These are phyloP conservation scores for Hymenoscyphus fraxineus DNA, from an alignment of 2,329 filamentous ascomycete species.

Conservation along the genomic window DNA sequence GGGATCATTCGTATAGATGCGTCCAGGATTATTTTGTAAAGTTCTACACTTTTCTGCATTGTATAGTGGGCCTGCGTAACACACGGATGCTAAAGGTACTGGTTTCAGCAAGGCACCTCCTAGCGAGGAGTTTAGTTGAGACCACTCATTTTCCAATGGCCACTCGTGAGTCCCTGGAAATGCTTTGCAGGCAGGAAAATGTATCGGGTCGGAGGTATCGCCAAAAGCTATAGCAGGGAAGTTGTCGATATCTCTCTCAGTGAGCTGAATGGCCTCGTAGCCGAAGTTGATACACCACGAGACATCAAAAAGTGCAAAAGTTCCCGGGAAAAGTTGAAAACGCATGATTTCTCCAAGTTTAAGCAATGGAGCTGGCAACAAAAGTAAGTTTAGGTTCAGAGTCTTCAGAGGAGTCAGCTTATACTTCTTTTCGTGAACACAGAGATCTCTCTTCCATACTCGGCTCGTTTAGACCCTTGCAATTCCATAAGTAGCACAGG, in stretches of 20 bases:
- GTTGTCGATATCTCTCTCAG: conserved; percentile 13
- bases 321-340: not conserved
- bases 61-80: conserved; percentile 36
- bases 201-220: conserved; percentile 39
- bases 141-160: conserved; percentile 46
- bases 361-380: not conserved
- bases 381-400: not conserved
- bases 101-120: conserved; percentile 42
- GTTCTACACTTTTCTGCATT: conserved; percentile 35
- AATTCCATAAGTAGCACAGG: not conserved
- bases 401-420: not conserved
- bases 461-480: not conserved
- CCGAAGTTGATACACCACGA: conserved; percentile 14
- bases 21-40: conserved; percentile 22
- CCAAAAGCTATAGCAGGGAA: conserved; percentile 19
- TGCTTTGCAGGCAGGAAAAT: conserved; percentile 14
- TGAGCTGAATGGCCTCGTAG: conserved; percentile 20
- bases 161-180: conserved; percentile 34
- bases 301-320: not conserved
- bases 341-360: not conserved
- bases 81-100: conserved; percentile 42
- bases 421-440: not conserved
- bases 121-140: conserved; percentile 43
- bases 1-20: conserved; percentile 33
- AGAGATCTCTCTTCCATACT: not conserved